Evolutionary conservation across 768 basidiomycete species (phyloP).

Genomic region (Xerocomellus amylosporus): DNA sequence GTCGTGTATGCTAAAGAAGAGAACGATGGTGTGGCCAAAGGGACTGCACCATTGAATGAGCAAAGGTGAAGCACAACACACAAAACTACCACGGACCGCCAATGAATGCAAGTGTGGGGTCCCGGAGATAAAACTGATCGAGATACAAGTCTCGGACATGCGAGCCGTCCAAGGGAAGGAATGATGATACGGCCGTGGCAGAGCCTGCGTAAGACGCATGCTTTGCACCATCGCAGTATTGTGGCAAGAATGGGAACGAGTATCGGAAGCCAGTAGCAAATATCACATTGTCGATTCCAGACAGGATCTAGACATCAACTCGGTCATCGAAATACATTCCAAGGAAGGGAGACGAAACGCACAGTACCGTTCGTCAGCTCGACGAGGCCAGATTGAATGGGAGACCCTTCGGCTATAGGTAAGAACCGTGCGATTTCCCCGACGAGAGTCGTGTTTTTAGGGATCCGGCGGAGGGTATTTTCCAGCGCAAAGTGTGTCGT

Average conservation of each 20-base stretch:
- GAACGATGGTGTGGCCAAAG: neutral
- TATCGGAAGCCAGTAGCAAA: slow-evolving; percentile 11
- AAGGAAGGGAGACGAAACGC: neutral
- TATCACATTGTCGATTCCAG: slow-evolving; percentile 13
- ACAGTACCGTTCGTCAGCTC: slow-evolving; percentile 18
- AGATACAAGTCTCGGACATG: slow-evolving; percentile 14
- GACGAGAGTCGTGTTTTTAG: slow-evolving; percentile 8
- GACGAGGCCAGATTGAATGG: slow-evolving; percentile 14
- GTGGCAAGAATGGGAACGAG: slow-evolving; percentile 18
- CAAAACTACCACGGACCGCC: neutral
- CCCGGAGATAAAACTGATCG: slow-evolving; percentile 9
- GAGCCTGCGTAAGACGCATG: neutral
- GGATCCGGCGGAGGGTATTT: neutral
- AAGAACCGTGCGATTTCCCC: slow-evolving; percentile 16
- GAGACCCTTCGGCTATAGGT: neutral
- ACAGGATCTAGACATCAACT: neutral
- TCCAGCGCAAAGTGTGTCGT: neutral
- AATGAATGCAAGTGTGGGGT: slow-evolving; percentile 15
- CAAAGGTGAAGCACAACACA: neutral
- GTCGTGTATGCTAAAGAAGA: neutral
- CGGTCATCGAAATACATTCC: neutral
- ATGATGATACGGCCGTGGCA: neutral
- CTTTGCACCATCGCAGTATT: slow-evolving; percentile 13
- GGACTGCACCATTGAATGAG: too few species aligned
- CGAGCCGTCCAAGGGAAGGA: slow-evolving; percentile 7